Conservation (phyloP, 2,329 filamentous ascomycete genomes). For the Fusarium oxysporum region DNA sequence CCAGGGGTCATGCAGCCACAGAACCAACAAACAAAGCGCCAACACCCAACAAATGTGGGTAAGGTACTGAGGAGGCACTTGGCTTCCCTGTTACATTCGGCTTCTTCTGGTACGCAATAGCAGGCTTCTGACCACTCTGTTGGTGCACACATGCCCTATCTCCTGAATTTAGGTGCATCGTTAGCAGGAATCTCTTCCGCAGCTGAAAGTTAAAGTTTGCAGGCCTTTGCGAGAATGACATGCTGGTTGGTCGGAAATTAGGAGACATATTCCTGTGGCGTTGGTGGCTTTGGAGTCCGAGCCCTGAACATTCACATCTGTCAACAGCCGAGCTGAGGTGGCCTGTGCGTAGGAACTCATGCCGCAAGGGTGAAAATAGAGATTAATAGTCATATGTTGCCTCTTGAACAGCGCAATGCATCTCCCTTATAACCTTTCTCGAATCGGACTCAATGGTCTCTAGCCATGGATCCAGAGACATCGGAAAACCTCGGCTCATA, state of each 20-base stretch:
- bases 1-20: background rate
- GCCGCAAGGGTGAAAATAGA: background rate
- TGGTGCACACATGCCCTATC: background rate
- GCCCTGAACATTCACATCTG: background rate
- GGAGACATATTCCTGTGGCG: background rate
- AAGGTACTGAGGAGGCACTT: background rate
- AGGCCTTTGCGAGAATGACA: background rate
- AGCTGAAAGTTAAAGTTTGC: background rate
- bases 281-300: background rate
- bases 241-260: background rate
- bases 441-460: background rate
- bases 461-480: conserved; percentile 11
- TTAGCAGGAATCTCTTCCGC: too few relatives aligned
- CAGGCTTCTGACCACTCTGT: background rate
- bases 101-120: background rate
- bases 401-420: background rate
- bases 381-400: conserved; percentile 11
- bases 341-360: background rate
- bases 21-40: background rate
- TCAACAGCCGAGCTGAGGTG: background rate
- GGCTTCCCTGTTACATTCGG: background rate
- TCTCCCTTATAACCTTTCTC: background rate
- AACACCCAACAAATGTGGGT: background rate
- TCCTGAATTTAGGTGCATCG: too few relatives aligned
- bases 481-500: background rate